These are phyloP conservation scores for Iris macrosiphon DNA, from an alignment of 106 monocot genomes.

Conservation along the genomic window DNA sequence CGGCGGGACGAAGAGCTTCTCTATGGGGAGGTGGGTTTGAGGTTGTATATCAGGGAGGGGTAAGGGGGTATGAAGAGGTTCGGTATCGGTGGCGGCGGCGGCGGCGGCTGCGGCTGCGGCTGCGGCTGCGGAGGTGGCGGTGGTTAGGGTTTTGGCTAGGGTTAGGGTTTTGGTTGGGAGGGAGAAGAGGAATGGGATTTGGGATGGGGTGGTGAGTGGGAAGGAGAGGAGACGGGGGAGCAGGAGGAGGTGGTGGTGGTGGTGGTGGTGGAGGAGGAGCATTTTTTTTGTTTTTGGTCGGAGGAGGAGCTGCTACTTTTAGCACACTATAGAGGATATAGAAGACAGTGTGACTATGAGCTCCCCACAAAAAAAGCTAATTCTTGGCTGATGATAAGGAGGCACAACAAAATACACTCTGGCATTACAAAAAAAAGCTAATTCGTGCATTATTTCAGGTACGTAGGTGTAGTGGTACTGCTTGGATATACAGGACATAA, in stretches of 20 bases:
- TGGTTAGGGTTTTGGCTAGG: conserved; percentile 3
- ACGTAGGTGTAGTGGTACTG: no score
- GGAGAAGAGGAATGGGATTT: conserved; percentile 1
- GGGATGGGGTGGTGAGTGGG: no score
- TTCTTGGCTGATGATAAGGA: no score
- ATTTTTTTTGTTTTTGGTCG: neutral
- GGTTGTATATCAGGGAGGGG: neutral
- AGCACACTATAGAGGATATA: neutral
- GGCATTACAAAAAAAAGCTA: no score
- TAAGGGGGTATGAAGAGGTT: neutral
- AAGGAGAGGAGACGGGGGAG: neutral
- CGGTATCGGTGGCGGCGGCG: neutral
- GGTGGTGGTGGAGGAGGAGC: neutral
- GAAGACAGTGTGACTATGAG: no score
- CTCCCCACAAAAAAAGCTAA: no score
- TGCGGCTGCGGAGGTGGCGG: conserved; percentile 3
- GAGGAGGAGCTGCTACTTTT: neutral
- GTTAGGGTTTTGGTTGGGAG: neutral
- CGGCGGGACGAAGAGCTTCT: conserved; percentile 84
- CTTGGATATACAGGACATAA: no score
- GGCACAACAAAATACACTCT: no score
- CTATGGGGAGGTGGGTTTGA: conserved; percentile 39
- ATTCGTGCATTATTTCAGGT: no score
- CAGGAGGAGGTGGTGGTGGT: neutral
- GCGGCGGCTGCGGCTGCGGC: no score